Conservation (phyloP, 2,329 filamentous ascomycete species). For the Tolypocladium amazonense region DNA sequence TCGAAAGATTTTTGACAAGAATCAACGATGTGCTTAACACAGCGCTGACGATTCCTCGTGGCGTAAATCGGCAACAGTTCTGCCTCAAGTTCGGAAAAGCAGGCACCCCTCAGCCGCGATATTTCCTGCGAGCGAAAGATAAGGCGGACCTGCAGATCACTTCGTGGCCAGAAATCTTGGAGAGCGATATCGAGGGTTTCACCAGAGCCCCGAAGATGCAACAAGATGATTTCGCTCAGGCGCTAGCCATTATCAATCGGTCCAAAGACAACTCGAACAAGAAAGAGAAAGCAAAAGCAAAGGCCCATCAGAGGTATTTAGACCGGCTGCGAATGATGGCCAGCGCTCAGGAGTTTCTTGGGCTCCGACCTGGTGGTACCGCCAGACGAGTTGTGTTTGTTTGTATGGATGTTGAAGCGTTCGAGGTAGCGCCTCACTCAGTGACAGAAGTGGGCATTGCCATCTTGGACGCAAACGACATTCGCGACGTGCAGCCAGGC, state of each 20-base stretch:
- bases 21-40: constrained; percentile 51
- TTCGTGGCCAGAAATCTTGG: constrained; percentile 23
- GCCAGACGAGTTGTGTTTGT: constrained; percentile 47
- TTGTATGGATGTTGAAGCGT: constrained; percentile 73
- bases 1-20: constrained; percentile 50
- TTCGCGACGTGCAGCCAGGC: constrained; percentile 48
- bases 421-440: constrained; percentile 52
- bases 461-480: constrained; percentile 57
- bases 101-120: constrained; percentile 54
- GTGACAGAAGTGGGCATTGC: constrained; percentile 84
- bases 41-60: constrained; percentile 45
- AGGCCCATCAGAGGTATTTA: constrained; percentile 35
- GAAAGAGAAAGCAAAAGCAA: constrained; percentile 18
- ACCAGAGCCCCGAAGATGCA: constrained; percentile 9
- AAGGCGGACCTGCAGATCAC: constrained; percentile 21
- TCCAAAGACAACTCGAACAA: neutral
- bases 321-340: constrained; percentile 44
- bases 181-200: constrained; percentile 21
- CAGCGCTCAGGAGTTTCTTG: constrained; percentile 60
- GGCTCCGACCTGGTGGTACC: constrained; percentile 29
- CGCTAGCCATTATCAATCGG: neutral
- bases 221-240: neutral
- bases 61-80: constrained; percentile 43
- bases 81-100: constrained; percentile 49
- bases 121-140: constrained; percentile 47